Evolutionary conservation across 164 flowering plant genomes (phyloP).

Genomic region (grape (Vitis vinifera)): ASM3070453v1 NC_081816.1:10085001-10085500

Average conservation of each 20-base stretch:
- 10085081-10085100: conserved; percentile 82
- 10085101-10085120: conserved; percentile 88
- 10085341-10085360: conserved; percentile 14
- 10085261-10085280: conserved; percentile 53
- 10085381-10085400: conserved; percentile 89
- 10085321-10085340: conserved; percentile 75
- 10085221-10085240: conserved; percentile 83
- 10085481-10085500: conserved; percentile 77
- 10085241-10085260: conserved; percentile 58
- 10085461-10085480: conserved; percentile 41
- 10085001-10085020: conserved; percentile 65
- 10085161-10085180: background rate
- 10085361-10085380: conserved; percentile 18
- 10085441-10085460: conserved; percentile 32
- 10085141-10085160: background rate
- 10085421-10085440: conserved; percentile 47
- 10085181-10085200: conserved; percentile 41
- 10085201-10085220: conserved; percentile 68
- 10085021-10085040: conserved; percentile 78
- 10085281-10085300: conserved; percentile 32
- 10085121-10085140: conserved; percentile 47
- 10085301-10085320: conserved; percentile 83
- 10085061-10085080: conserved; percentile 51
- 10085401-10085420: conserved; percentile 70
- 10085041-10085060: conserved; percentile 76